phyloP scores from a whole-genome alignment of 345 rosid genomes.

The Xanthoceras sorbifolium region DNA sequence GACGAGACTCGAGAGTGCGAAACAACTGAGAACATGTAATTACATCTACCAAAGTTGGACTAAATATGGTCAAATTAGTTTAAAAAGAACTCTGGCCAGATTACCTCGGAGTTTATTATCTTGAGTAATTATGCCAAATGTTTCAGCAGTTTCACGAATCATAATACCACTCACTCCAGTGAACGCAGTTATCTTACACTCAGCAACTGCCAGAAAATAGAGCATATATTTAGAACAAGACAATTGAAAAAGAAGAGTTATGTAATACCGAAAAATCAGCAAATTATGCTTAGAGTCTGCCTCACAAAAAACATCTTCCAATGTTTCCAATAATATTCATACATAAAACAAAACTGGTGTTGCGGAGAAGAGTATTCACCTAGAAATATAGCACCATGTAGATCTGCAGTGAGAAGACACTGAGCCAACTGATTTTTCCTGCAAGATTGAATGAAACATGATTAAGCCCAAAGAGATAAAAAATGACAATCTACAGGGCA shows the following conservation, averaged over 20 bases:
- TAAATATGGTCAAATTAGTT: background rate
- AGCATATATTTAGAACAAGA: background rate
- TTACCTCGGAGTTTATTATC: conserved; percentile 67
- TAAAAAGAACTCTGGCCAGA: background rate
- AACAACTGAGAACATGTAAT: background rate
- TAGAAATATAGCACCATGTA: conserved; percentile 67
- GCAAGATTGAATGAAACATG: conserved; percentile 26
- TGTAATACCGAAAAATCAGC: background rate
- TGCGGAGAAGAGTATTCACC: conserved; percentile 29
- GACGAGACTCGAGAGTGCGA: background rate
- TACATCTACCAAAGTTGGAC: background rate
- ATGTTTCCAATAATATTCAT: background rate
- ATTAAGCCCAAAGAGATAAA: background rate
- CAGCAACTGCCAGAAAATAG: conserved; percentile 59
- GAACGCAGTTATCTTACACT: conserved; percentile 60
- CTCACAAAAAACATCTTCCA: conserved; percentile 3
- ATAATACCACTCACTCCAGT: conserved; percentile 75
- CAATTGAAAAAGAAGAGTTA: background rate
- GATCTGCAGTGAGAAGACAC: conserved; percentile 57
- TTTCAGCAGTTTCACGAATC: conserved; percentile 90
- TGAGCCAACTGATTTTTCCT: conserved; percentile 56
- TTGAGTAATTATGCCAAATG: conserved; percentile 75
- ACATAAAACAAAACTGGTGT: background rate
- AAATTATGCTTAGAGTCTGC: background rate
- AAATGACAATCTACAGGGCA: background rate